These are phyloP conservation scores for Trichoderma erinaceum DNA, from an alignment of 495 filamentous ascomycete species.

Conservation along the genomic window DNA sequence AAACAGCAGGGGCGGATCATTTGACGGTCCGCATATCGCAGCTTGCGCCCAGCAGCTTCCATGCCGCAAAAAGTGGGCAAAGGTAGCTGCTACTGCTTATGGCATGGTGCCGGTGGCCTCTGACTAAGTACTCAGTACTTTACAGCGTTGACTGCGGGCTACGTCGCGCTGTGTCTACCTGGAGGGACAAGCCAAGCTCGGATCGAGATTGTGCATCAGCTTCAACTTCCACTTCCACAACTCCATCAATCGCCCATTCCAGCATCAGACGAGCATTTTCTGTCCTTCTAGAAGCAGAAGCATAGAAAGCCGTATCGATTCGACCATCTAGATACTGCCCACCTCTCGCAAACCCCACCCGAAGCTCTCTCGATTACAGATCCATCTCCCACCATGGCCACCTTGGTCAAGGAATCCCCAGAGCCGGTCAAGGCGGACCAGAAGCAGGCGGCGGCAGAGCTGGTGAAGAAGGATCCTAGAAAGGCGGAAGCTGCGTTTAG, in stretches of 20 bases:
- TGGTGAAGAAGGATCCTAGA: constrained; percentile 67
- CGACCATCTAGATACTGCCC: not conserved
- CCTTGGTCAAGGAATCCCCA: constrained; percentile 64
- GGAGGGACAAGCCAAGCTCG: constrained; percentile 5
- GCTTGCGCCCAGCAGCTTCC: not conserved
- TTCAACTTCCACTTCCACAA: not conserved
- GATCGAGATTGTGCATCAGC: not conserved
- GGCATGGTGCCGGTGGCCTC: not conserved
- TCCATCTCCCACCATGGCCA: constrained; percentile 33
- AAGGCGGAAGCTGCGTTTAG: constrained; percentile 82
- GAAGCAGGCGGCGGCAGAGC: constrained; percentile 41
- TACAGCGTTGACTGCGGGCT: not conserved
- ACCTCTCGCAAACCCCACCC: not conserved
- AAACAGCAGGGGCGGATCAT: constrained; percentile 5
- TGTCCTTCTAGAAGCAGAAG: not conserved
- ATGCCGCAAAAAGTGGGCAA: not conserved
- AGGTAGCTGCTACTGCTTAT: not conserved
- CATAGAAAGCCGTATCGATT: not conserved
- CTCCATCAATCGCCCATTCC: not conserved
- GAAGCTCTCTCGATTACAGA: not conserved
- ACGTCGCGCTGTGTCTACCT: constrained; percentile 15
- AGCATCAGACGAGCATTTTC: not conserved
- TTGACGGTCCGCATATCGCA: not conserved
- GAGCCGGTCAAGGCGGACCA: constrained; percentile 65
- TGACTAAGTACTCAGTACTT: not conserved